These are phyloP conservation scores for Apiosordaria backusii DNA, from an alignment of 495 filamentous ascomycete species.

Conservation along the genomic window DNA sequence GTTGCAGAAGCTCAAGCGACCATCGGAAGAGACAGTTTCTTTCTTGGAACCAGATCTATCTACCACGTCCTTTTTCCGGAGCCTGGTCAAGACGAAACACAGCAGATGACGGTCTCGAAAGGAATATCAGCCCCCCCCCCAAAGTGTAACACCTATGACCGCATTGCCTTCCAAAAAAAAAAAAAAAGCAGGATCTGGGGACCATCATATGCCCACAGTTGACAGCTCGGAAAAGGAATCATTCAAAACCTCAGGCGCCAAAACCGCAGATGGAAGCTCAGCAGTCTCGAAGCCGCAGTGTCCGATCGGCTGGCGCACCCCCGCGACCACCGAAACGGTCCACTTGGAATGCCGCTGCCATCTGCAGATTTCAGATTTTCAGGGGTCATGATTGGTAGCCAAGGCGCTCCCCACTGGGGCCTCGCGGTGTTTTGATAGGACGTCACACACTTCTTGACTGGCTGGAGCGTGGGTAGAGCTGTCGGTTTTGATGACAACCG, in stretches of 20 bases:
- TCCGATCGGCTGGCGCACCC: conserved; percentile 7
- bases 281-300: background rate
- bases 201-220: background rate
- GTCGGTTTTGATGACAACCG: background rate
- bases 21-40: conserved; percentile 5
- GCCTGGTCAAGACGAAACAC: background rate
- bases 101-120: background rate
- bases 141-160: background rate
- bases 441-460: background rate
- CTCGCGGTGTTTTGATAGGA: no score
- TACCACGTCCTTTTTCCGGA: conserved; percentile 5
- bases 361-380: background rate
- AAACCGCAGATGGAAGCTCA: conserved; percentile 9
- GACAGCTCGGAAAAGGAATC: conserved; percentile 11
- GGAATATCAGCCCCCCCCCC: background rate
- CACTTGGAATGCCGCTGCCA: conserved; percentile 2
- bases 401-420: background rate
- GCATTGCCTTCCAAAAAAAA: background rate
- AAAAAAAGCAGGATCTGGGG: background rate
- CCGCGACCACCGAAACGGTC: conserved; percentile 1
- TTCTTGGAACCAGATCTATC: background rate
- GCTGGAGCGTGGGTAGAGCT: background rate
- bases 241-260: background rate
- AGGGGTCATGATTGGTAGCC: conserved; percentile 4
- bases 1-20: conserved; percentile 7